Base-by-base conservation (phyloP, 208 protist genomes). In the Crithidia sp. region DNA sequence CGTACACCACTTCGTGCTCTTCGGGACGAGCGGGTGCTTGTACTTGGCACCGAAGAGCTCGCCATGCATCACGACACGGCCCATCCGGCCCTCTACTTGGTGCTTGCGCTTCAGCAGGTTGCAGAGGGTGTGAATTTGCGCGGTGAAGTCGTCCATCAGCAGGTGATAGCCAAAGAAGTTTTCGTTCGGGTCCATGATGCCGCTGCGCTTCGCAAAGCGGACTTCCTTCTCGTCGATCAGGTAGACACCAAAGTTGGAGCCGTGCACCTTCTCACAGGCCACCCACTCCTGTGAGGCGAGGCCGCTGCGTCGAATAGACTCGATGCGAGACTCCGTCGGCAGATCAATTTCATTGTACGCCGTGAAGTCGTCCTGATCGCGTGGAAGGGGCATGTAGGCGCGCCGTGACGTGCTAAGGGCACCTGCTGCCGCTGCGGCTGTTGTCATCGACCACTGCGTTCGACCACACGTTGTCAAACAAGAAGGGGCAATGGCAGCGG, bases 121-220 rank as follows among this genome's bases (percentile, higher is more conserved):
- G 44, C 79, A 85, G 28, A 93, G 37, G 44, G 85, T 83, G 17
- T 82, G 87, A 50, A 96, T 80, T 55, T 95, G 87, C 14, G 76
- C 76, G 2, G 76, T 73, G 72, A 96, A 93, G 49, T 93, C 86
- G 55, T 90, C 86, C 54, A 79, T 76, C 57, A 96, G 81, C 47
- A 91, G 78, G 80, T 94, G 89, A 62, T 96, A 96, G 70, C 92
- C 92, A 79, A 96, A 96, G 76, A 96, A 96, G 75, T 96, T 91
- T 57, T 96, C 92, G 59, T 91, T 94, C 0, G 88, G 88, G 68
- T 94, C 88, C 88, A 96, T 96, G 60, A 96, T 87, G 41, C 88
- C 88, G 66, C 88, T 94, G 67, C 92, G 92, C 68, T 96, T 96
- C 6, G 92, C 81, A 62, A 91, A 96, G 2, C 86, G 83, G 28